These are phyloP conservation scores for Aspergillus sp. DNA, from an alignment of 2,329 filamentous ascomycete species.

Conservation along the genomic window DNA sequence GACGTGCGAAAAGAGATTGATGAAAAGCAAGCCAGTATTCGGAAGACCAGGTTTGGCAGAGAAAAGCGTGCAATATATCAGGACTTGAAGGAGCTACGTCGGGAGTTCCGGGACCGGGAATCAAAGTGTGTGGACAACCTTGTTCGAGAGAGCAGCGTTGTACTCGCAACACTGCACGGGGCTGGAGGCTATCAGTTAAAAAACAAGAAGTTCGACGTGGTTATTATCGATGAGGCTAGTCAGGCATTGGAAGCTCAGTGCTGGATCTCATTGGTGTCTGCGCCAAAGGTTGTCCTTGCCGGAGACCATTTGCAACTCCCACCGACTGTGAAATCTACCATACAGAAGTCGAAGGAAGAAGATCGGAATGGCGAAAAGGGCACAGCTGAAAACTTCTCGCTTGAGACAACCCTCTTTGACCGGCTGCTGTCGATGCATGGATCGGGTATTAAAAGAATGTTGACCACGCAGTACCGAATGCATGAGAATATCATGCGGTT, in stretches of 20 bases:
- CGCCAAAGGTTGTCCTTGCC: conserved; percentile 81
- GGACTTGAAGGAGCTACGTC: conserved; percentile 80
- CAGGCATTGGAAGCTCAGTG: conserved; percentile 96
- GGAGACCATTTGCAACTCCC: conserved; percentile 94
- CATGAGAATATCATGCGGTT: conserved; percentile 94
- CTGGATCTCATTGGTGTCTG: conserved; percentile 84
- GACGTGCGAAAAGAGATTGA: conserved; percentile 94
- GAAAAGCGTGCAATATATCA: conserved; percentile 80
- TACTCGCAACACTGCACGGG: conserved; percentile 89
- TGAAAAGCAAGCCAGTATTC: conserved; percentile 80
- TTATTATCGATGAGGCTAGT: conserved; percentile 93
- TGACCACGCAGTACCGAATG: conserved; percentile 98
- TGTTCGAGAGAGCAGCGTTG: conserved; percentile 76
- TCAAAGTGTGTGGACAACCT: conserved; percentile 75
- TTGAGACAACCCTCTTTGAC: conserved; percentile 94
- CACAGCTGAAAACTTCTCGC: conserved; percentile 54
- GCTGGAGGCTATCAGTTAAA: conserved; percentile 82
- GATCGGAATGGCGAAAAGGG: conserved; percentile 41
- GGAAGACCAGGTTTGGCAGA: conserved; percentile 77
- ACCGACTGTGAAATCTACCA: conserved; percentile 84
- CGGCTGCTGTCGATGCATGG: conserved; percentile 81
- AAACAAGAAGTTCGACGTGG: conserved; percentile 81
- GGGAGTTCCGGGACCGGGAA: conserved; percentile 86
- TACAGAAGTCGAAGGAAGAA: conserved; percentile 47
- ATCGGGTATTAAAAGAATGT: conserved; percentile 81